phyloP scores from a whole-genome alignment of 2,329 filamentous ascomycete species.

The Lachnellula subtilissima region DNA sequence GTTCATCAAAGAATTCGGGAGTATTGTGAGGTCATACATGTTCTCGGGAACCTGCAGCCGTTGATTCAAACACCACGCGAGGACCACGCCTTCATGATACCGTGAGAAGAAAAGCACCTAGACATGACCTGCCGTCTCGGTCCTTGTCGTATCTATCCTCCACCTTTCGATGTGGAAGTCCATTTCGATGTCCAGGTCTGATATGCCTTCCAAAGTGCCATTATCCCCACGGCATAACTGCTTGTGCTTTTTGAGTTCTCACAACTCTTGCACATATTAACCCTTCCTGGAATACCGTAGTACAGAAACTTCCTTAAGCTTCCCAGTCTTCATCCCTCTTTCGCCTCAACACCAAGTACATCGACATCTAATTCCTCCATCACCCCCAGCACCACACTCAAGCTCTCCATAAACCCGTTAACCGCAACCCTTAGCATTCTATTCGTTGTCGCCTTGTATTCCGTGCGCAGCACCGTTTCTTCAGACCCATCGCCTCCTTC shows the following conservation, averaged over 20 bases:
- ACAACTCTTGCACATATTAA: neutral
- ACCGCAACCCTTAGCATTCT: constrained; percentile 95
- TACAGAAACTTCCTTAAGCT: too few relatives aligned
- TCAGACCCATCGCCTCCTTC: constrained; percentile 28
- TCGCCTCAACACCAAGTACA: constrained; percentile 51
- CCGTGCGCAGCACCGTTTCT: constrained; percentile 59
- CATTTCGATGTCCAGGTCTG: too few relatives aligned
- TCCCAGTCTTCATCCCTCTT: constrained; percentile 22
- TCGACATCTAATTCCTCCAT: constrained; percentile 90
- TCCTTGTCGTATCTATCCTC: neutral
- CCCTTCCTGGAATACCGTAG: too few relatives aligned
- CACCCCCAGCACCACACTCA: constrained; percentile 77
- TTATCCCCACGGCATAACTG: neutral
- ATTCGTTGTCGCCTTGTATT: constrained; percentile 86
- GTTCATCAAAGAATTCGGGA: too few relatives aligned
- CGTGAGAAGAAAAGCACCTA: neutral
- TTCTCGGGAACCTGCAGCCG: too few relatives aligned
- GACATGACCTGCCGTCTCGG: neutral
- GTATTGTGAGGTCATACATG: too few relatives aligned
- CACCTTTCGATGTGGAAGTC: too few relatives aligned
- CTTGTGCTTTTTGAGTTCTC: neutral
- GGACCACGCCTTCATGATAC: neutral
- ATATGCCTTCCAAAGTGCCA: neutral
- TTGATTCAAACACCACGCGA: neutral
- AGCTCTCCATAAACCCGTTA: constrained; percentile 91